These are phyloP conservation scores for Murraya paniculata DNA, from an alignment of 345 rosid species.

Conservation along the genomic window DNA sequence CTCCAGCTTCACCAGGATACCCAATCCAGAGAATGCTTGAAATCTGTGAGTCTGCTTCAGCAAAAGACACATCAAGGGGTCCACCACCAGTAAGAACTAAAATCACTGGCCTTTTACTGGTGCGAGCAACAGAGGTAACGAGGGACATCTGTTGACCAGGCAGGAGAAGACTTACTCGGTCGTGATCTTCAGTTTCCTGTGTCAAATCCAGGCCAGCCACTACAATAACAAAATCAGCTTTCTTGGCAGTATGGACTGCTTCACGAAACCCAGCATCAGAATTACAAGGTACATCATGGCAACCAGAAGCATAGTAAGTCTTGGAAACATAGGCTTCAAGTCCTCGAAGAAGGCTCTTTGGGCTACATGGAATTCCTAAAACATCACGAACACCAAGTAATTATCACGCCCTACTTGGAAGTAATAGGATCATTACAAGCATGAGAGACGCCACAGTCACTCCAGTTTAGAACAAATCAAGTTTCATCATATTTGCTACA, in stretches of 20 bases:
- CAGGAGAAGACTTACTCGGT: conserved; percentile 75
- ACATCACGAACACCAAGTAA: conserved; percentile 3
- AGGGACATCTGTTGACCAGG: conserved; percentile 82
- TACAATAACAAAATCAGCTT: conserved; percentile 60
- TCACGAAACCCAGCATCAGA: conserved; percentile 46
- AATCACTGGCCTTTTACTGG: conserved; percentile 65
- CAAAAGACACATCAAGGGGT: conserved; percentile 81
- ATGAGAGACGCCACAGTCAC: conserved; percentile 2
- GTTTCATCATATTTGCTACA: neutral
- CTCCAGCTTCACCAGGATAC: conserved; percentile 93
- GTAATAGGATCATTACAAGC: conserved; percentile 10
- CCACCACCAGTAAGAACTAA: conserved; percentile 95
- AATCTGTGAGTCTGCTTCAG: conserved; percentile 50
- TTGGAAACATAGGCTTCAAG: conserved; percentile 43
- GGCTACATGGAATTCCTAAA: conserved; percentile 72
- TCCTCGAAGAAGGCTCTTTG: conserved; percentile 55
- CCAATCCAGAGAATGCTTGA: conserved; percentile 90
- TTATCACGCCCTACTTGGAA: conserved; percentile 1
- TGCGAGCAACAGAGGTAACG: conserved; percentile 59
- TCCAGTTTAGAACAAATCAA: neutral
- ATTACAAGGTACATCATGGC: conserved; percentile 58
- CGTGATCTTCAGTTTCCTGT: conserved; percentile 87
- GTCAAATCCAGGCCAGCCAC: conserved; percentile 80
- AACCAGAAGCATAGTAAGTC: conserved; percentile 58
- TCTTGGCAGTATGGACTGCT: conserved; percentile 56